Base-by-base conservation (phyloP, 495 filamentous ascomycete species). In the Penicillium fimorum region DNA sequence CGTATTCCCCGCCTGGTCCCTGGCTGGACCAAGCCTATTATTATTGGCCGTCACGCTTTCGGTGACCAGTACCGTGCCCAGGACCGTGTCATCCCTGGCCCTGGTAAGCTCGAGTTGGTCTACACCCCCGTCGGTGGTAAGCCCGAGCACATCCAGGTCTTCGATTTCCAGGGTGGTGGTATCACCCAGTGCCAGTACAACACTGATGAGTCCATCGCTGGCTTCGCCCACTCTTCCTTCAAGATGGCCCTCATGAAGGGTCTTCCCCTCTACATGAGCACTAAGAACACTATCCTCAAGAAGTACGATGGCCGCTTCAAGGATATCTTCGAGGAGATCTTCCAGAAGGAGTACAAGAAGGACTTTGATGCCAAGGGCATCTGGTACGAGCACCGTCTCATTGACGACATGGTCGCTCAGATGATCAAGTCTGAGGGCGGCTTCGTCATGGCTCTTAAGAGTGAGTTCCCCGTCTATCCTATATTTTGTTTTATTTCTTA, bases 351-450 rank as follows among this genome's bases (percentile, higher is more conserved):
- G 65, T 98, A 97, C 81, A 84, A 87, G 79, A 82, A 83, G 68
- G 83, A 88, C 47, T 97, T 97, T 70, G 91, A 96, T 67, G 87
- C 87, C 63, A 88, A 91, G 79, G 79, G 80, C 45, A 96, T 96
- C 76, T 97, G 94, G 94, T 98, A 98, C 70, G 94, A 98, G 86
- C 94, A 98, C 77, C 87, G 94, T 62, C 80, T 98, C 56, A 97
- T 98, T 67, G 94, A 98, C 77, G 94, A 98, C 78, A 98, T 98
- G 94, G 94, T 98, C 54, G 94, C 94, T 47, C 93, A 98, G 83
- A 98, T 98, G 94, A 90, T 98, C 81, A 98, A 98, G 85, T 90
- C 85, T 74, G 86, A 87, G 64, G 91, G 94, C 57, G 94, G 94
- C 55, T 96, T 89, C 75, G 82, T 97, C 71, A 98, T 98, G 82